phyloP scores from a whole-genome alignment of 192 early-diverging fungal genomes.

The Paraglomus occultum region DNA sequence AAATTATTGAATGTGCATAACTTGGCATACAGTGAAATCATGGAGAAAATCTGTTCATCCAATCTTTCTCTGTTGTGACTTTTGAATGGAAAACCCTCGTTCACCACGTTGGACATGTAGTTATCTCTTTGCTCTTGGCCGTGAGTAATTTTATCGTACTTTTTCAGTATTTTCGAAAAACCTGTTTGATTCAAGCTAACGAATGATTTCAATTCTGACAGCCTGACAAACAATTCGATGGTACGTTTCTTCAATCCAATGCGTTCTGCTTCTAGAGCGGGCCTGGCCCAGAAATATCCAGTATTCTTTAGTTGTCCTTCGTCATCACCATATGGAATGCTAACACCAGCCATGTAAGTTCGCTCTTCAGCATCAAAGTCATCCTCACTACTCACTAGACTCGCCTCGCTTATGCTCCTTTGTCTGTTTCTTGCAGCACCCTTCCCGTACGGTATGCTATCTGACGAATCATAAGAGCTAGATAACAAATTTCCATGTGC shows the following conservation, averaged over 20 bases:
- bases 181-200: slow-evolving; percentile 88
- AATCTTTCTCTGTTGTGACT: slow-evolving; percentile 58
- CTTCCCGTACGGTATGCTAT: neutral
- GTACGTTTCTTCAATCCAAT: slow-evolving; percentile 46
- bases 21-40: slow-evolving; percentile 63
- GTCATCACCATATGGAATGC: slow-evolving; percentile 24
- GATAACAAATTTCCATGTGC: slow-evolving; percentile 5
- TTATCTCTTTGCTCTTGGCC: slow-evolving; percentile 63
- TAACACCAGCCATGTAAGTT: neutral
- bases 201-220: slow-evolving; percentile 85
- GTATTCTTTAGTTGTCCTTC: neutral
- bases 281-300: slow-evolving; percentile 34
- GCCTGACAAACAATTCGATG: slow-evolving; percentile 77
- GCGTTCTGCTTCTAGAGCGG: slow-evolving; percentile 38
- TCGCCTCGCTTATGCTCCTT: slow-evolving; percentile 33
- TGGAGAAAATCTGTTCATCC: slow-evolving; percentile 58
- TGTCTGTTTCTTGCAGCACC: slow-evolving; percentile 36
- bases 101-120: slow-evolving; percentile 69
- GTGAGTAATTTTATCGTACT: slow-evolving; percentile 93
- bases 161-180: slow-evolving; percentile 94
- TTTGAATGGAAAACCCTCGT: slow-evolving; percentile 68
- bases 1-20: slow-evolving; percentile 59
- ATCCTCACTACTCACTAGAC: neutral
- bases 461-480: neutral
- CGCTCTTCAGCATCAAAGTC: neutral